These are phyloP conservation scores for Helichrysum umbraculigerum DNA, from an alignment of 129 eudicot genomes.

Conservation along the genomic window DNA sequence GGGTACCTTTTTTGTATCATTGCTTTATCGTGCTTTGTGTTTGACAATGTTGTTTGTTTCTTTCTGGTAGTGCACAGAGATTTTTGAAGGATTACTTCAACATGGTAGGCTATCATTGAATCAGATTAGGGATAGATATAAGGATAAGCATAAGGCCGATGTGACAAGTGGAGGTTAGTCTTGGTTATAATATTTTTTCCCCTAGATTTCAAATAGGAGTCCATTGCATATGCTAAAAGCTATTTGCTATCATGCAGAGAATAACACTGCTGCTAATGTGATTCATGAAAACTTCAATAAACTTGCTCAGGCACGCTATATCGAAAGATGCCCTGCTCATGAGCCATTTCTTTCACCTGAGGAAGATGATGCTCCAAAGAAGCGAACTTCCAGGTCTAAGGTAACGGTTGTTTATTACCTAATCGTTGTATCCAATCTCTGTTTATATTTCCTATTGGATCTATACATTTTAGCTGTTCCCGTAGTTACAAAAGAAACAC, in stretches of 20 bases:
- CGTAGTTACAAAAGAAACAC: constrained; percentile 3
- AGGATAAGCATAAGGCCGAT: constrained; percentile 38
- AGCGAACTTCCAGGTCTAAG: constrained; percentile 62
- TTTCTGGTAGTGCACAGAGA: constrained; percentile 49
- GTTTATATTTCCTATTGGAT: background rate
- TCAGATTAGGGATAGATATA: constrained; percentile 64
- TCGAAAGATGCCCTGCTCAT: constrained; percentile 92
- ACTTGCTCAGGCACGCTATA: constrained; percentile 60
- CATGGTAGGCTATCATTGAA: constrained; percentile 88
- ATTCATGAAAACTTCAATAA: constrained; percentile 53
- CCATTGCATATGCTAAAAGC: constrained; percentile 10
- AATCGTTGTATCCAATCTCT: background rate
- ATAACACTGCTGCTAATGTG: constrained; percentile 37
- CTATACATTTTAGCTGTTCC: background rate
- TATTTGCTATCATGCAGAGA: constrained; percentile 34
- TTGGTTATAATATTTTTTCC: background rate
- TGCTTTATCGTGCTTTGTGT: background rate
- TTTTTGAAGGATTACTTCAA: constrained; percentile 79
- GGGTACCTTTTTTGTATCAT: background rate
- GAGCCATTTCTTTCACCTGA: constrained; percentile 75
- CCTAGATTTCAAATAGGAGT: background rate
- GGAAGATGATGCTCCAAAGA: constrained; percentile 60
- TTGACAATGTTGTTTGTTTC: constrained; percentile 14
- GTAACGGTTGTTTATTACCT: constrained; percentile 30
- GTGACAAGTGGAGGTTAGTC: constrained; percentile 40